These are phyloP conservation scores for Pisolithus albus DNA, from an alignment of 768 basidiomycete species.

Conservation along the genomic window DNA sequence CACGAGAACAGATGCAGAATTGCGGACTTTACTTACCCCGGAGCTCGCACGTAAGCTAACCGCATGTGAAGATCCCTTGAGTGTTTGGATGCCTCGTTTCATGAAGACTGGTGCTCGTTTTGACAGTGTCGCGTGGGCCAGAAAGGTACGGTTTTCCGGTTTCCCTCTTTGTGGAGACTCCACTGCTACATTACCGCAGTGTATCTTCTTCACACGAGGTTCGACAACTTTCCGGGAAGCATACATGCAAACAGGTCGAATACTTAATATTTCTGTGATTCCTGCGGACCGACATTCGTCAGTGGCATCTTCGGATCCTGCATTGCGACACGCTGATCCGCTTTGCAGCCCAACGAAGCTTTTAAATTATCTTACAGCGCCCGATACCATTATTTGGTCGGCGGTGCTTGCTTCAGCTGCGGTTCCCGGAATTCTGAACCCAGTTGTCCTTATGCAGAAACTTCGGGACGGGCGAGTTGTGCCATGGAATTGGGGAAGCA, in stretches of 20 bases:
- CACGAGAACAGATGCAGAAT: slow-evolving; percentile 83
- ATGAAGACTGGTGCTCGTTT: slow-evolving; percentile 92
- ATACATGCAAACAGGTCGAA: slow-evolving; percentile 85
- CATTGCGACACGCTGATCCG: slow-evolving; percentile 4
- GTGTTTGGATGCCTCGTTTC: slow-evolving; percentile 64
- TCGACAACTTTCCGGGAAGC: slow-evolving; percentile 96
- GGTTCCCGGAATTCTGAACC: slow-evolving; percentile 91
- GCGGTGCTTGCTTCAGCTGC: slow-evolving; percentile 85
- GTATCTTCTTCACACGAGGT: slow-evolving; percentile 85
- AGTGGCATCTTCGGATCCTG: slow-evolving; percentile 17
- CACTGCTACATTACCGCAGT: slow-evolving; percentile 35
- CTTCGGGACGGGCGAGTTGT: slow-evolving; percentile 68
- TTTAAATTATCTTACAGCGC: slow-evolving; percentile 93
- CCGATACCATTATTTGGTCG: slow-evolving; percentile 82
- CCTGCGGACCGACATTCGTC: slow-evolving; percentile 86
- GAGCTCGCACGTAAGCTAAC: slow-evolving; percentile 78
- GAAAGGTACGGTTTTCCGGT: slow-evolving; percentile 50
- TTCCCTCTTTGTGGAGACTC: neutral
- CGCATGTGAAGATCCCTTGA: slow-evolving; percentile 72
- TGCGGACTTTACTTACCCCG: slow-evolving; percentile 70
- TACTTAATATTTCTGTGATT: slow-evolving; percentile 90
- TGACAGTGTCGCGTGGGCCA: slow-evolving; percentile 83
- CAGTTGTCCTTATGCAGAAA: slow-evolving; percentile 94
- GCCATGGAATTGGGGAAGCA: slow-evolving; percentile 93
- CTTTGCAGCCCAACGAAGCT: slow-evolving; percentile 79